These are phyloP conservation scores for Phytophthora pini DNA, from an alignment of 352 stramenopile genomes.

Conservation along the genomic window DNA sequence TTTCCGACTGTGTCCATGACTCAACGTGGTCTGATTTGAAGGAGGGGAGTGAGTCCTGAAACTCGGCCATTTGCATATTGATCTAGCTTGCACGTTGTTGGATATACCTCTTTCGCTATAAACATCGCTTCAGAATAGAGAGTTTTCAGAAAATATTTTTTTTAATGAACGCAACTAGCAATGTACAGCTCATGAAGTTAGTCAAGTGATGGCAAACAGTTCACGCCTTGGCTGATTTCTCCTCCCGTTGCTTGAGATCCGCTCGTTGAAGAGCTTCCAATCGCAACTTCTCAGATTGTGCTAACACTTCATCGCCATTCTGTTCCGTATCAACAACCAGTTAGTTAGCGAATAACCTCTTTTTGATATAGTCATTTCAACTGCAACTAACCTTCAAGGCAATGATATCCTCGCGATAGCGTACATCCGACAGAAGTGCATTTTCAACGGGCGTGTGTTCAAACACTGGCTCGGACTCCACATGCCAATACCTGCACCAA, in stretches of 20 bases:
- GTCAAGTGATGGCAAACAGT: background rate
- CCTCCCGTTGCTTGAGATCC: conserved; percentile 54
- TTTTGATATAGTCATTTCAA: background rate
- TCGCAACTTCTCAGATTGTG: conserved; percentile 70
- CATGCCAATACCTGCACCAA: conserved; percentile 65
- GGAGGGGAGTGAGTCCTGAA: conserved; percentile 5
- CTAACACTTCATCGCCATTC: conserved; percentile 59
- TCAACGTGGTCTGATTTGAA: conserved; percentile 2
- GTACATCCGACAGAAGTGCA: conserved; percentile 63
- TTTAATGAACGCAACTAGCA: conserved; percentile 7
- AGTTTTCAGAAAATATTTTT: conserved; percentile 14
- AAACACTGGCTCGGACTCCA: conserved; percentile 72
- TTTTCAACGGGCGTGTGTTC: conserved; percentile 51
- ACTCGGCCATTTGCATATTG: conserved; percentile 28
- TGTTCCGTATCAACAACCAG: conserved; percentile 7
- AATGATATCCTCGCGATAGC: conserved; percentile 70
- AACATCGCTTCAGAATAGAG: conserved; percentile 41
- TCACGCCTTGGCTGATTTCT: conserved; percentile 17
- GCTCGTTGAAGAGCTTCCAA: conserved; percentile 73
- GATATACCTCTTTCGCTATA: conserved; percentile 26
- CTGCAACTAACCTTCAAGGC: conserved; percentile 52
- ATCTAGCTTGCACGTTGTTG: conserved; percentile 27
- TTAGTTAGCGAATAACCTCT: background rate
- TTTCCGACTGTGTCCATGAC: background rate
- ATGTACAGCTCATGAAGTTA: background rate